A percentile compares a stretch with the other conserved stretches of the same genome.
phyloP scores from a whole-genome alignment of 345 rosid species.

The Lenwebbia sp. region DNA sequence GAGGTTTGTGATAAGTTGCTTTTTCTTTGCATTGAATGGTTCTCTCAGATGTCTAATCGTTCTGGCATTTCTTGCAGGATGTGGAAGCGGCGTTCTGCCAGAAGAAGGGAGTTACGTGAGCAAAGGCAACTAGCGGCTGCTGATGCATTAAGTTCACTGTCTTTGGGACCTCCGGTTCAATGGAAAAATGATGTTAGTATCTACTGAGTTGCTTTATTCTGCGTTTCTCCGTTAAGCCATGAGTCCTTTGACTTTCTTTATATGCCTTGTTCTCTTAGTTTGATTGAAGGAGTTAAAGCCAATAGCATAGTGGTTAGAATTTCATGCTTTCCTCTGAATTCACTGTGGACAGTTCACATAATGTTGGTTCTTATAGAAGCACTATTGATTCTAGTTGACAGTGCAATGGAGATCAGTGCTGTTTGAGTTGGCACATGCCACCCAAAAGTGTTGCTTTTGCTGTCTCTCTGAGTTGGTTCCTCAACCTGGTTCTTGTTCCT shows the following conservation, averaged over 20 bases:
- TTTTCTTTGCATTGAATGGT: not conserved
- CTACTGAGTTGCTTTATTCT: not conserved
- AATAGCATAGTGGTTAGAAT: not conserved
- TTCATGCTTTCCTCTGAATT: not conserved
- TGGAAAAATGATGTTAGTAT: conserved; percentile 48
- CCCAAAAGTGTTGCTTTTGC: not conserved
- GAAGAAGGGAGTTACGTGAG: conserved; percentile 44
- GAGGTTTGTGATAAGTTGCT: conserved; percentile 38
- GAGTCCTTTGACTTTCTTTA: not conserved
- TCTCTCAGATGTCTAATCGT: not conserved
- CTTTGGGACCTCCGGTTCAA: conserved; percentile 67
- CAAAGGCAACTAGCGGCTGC: conserved; percentile 55
- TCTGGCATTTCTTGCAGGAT: conserved; percentile 34
- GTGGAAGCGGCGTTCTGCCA: conserved; percentile 72
- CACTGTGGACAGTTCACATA: not conserved
- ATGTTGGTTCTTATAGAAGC: not conserved
- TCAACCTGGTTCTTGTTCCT: not conserved
- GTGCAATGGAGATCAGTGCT: not conserved
- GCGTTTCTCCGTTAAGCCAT: not conserved
- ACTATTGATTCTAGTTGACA: not conserved
- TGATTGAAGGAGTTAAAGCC: not conserved
- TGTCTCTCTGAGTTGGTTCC: not conserved
- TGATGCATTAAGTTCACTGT: conserved; percentile 62
- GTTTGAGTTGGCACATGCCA: not conserved
- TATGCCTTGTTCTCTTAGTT: not conserved